Conservation (phyloP, 176 grass and related monocot genomes). For the Tillandsia leiboldiana region DNA sequence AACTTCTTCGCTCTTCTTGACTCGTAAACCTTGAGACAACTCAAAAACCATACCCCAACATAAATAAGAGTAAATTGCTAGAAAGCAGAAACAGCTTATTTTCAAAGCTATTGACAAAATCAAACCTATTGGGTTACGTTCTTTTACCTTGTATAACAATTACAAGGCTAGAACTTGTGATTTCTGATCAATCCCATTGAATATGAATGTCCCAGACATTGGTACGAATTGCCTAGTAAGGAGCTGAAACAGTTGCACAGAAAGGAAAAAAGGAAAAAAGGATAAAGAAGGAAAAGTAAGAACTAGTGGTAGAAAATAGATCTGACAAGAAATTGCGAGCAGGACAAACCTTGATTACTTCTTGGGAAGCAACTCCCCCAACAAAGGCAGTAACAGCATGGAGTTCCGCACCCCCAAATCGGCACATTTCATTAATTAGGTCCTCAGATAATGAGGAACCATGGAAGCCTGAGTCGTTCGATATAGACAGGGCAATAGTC, state of each 20-base stretch:
- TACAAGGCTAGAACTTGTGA: slow-evolving; percentile 70
- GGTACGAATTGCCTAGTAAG: slow-evolving; percentile 89
- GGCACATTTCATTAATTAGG: slow-evolving; percentile 76
- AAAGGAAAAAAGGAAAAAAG: neutral
- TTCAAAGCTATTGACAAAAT: no score
- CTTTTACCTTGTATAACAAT: neutral
- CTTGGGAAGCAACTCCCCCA: slow-evolving; percentile 72
- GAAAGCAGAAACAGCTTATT: no score
- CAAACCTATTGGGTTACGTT: neutral
- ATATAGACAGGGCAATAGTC: slow-evolving; percentile 49
- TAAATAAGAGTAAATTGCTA: no score
- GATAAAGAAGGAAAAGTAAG: neutral
- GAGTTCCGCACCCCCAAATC: slow-evolving; percentile 72
- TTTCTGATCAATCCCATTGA: slow-evolving; percentile 92
- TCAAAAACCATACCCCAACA: no score
- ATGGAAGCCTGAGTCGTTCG: slow-evolving; percentile 61
- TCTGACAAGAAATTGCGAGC: neutral
- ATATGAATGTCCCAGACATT: slow-evolving; percentile 61
- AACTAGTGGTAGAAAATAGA: neutral
- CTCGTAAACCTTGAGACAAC: no score
- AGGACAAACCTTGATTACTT: slow-evolving; percentile 70
- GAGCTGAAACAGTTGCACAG: slow-evolving; percentile 35
- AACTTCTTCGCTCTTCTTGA: no score
- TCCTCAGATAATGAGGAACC: slow-evolving; percentile 60
- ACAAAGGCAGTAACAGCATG: slow-evolving; percentile 77